These are phyloP conservation scores for Diaporthe citri DNA, from an alignment of 2,329 filamentous ascomycete genomes.

Conservation along the genomic window DNA sequence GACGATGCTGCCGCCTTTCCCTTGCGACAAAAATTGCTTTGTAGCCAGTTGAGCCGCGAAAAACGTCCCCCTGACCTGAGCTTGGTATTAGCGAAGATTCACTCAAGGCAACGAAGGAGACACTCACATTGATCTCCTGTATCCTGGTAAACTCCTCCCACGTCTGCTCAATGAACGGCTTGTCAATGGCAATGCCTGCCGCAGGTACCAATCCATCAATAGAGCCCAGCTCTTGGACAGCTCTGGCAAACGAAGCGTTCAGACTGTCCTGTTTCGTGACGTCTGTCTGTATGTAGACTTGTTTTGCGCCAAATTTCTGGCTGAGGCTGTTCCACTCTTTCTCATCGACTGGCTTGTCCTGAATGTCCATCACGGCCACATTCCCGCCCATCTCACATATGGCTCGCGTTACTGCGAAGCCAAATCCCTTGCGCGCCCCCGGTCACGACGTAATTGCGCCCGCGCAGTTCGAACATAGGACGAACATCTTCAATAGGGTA, in stretches of 20 bases:
- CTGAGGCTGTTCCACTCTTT: constrained; percentile 46
- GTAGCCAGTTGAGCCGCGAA: constrained; percentile 55
- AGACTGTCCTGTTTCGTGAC: constrained; percentile 49
- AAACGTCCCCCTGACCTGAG: constrained; percentile 56
- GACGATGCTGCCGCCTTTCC: constrained; percentile 54
- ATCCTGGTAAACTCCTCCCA: constrained; percentile 57
- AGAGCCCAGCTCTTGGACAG: constrained; percentile 44
- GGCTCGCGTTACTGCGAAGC: constrained; percentile 52
- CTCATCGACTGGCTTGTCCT: constrained; percentile 46
- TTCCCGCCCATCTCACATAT: constrained; percentile 57
- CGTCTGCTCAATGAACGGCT: constrained; percentile 58
- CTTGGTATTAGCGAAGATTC: neutral
- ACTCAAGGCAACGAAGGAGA: neutral
- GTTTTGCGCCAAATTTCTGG: constrained; percentile 42
- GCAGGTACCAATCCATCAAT: constrained; percentile 51
- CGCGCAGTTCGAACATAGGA: constrained; percentile 50
- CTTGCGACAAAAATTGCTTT: constrained; percentile 56
- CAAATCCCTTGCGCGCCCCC: constrained; percentile 56
- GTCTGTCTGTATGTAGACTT: constrained; percentile 49
- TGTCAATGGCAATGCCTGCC: constrained; percentile 57
- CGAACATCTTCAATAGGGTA: constrained; percentile 45
- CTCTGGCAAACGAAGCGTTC: constrained; percentile 44
- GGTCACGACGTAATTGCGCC: constrained; percentile 54
- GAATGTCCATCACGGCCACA: constrained; percentile 53
- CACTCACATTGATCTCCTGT: constrained; percentile 56